Evolutionary conservation across 306 rosid genomes (phyloP).

Genomic region (Canavalia gladiata): DNA sequence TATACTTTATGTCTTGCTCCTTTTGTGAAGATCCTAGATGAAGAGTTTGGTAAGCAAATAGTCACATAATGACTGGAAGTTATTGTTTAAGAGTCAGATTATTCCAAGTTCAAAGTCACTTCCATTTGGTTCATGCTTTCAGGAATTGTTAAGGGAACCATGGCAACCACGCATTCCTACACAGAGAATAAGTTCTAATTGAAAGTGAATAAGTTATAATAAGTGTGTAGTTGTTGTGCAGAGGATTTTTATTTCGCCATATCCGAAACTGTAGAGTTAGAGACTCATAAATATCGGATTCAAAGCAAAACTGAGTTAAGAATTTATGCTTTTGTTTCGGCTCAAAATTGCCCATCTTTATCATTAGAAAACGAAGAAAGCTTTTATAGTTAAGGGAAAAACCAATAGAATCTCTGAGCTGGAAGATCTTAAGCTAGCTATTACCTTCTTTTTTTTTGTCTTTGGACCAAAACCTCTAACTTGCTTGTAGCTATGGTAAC

Average conservation of each 20-base stretch:
- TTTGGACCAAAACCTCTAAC: no score
- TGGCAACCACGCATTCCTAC: slow-evolving; percentile 99
- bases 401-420: no score
- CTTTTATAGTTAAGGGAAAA: no score
- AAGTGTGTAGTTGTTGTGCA: slow-evolving; percentile 44
- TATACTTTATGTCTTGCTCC: slow-evolving; percentile 77
- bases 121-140: slow-evolving; percentile 36
- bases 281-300: no score
- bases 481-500: no score
- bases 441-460: no score
- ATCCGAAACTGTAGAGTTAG: no score
- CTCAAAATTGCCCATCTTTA: no score
- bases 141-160: slow-evolving; percentile 99
- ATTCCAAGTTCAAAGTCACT: slow-evolving; percentile 27
- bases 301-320: no score
- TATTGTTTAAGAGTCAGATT: neutral
- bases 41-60: slow-evolving; percentile 80
- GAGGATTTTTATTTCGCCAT: slow-evolving; percentile 65
- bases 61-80: slow-evolving; percentile 4
- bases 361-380: no score
- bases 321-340: no score
- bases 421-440: no score
- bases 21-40: slow-evolving; percentile 90
- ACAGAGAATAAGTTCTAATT: slow-evolving; percentile 53
- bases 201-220: neutral